Evolutionary conservation across 2,329 filamentous ascomycete species (phyloP).

Genomic region (Ophiostoma montium): DNA sequence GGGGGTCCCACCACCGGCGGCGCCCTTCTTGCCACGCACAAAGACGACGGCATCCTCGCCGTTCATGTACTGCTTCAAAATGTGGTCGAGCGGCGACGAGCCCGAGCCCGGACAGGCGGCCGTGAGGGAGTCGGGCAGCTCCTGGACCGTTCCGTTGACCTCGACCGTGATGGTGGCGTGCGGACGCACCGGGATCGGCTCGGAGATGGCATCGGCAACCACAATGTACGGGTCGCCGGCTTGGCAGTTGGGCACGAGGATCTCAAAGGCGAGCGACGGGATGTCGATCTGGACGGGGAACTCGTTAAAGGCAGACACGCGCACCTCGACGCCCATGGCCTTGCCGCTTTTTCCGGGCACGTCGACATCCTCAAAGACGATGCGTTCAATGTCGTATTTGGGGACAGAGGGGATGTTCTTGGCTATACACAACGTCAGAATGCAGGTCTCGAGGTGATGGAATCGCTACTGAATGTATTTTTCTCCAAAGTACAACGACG

Average conservation of each 20-base stretch:
- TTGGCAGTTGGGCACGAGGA: slow-evolving; percentile 72
- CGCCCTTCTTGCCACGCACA: slow-evolving; percentile 61
- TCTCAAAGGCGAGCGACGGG: slow-evolving; percentile 69
- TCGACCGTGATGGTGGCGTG: slow-evolving; percentile 52
- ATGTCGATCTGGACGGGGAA: slow-evolving; percentile 66
- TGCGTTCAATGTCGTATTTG: slow-evolving; percentile 63
- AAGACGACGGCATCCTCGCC: slow-evolving; percentile 68
- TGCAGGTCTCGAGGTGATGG: neutral
- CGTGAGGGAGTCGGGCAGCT: slow-evolving; percentile 61
- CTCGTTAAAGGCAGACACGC: slow-evolving; percentile 56
- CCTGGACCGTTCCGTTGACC: slow-evolving; percentile 55
- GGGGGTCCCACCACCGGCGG: slow-evolving; percentile 54
- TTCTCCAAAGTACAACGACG: slow-evolving; percentile 46
- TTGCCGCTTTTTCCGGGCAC: slow-evolving; percentile 32
- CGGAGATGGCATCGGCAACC: slow-evolving; percentile 62
- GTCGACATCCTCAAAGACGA: slow-evolving; percentile 64
- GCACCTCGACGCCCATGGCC: slow-evolving; percentile 69
- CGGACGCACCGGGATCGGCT: slow-evolving; percentile 52
- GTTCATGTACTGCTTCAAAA: slow-evolving; percentile 69
- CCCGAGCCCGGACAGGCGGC: slow-evolving; percentile 60
- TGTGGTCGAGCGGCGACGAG: slow-evolving; percentile 69
- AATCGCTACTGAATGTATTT: slow-evolving; percentile 29
- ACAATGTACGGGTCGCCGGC: slow-evolving; percentile 58
- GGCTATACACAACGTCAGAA: slow-evolving; percentile 32
- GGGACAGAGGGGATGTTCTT: slow-evolving; percentile 64